A percentile compares a stretch with the other conserved stretches of the same genome.
Evolutionary conservation across 2,329 filamentous ascomycete genomes (phyloP).

Genomic region (Torrubiellomyces zombiae): DNA sequence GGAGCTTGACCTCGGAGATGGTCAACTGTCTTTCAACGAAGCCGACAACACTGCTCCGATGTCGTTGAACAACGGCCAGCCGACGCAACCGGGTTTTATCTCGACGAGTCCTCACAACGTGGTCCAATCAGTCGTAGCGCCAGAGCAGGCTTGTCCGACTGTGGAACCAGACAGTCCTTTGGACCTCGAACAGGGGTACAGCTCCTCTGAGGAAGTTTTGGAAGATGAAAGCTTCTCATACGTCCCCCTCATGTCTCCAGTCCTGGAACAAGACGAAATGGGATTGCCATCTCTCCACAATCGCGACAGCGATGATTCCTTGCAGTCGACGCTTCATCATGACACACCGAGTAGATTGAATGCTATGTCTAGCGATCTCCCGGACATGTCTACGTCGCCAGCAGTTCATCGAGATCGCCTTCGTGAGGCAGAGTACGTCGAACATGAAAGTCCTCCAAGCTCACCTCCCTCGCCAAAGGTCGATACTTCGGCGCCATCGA

Average conservation of each 20-base stretch:
- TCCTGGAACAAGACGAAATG: conserved; percentile 13
- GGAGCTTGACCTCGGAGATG: no score
- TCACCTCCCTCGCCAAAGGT: conserved; percentile 22
- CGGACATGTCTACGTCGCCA: conserved; percentile 28
- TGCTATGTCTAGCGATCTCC: conserved; percentile 23
- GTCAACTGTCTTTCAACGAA: no score
- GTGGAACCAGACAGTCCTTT: no score
- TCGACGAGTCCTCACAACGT: no score
- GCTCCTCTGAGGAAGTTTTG: no score
- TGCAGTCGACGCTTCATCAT: conserved; percentile 24
- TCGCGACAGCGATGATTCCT: conserved; percentile 15
- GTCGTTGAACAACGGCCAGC: no score
- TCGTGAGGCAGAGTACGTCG: conserved; percentile 17
- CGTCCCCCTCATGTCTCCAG: conserved; percentile 4
- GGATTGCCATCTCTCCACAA: conserved; percentile 20
- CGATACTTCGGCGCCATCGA: conserved; percentile 13
- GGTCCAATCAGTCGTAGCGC: no score
- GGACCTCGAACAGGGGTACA: no score
- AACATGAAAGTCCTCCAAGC: conserved; percentile 29
- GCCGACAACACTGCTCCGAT: no score
- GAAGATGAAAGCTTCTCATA: no score
- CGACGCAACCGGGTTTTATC: no score
- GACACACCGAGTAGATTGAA: conserved; percentile 22
- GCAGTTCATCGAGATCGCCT: conserved; percentile 12
- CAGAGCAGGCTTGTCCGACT: no score